Conservation (phyloP, 495 filamentous ascomycete genomes). For the Penicillium lagena region DNA sequence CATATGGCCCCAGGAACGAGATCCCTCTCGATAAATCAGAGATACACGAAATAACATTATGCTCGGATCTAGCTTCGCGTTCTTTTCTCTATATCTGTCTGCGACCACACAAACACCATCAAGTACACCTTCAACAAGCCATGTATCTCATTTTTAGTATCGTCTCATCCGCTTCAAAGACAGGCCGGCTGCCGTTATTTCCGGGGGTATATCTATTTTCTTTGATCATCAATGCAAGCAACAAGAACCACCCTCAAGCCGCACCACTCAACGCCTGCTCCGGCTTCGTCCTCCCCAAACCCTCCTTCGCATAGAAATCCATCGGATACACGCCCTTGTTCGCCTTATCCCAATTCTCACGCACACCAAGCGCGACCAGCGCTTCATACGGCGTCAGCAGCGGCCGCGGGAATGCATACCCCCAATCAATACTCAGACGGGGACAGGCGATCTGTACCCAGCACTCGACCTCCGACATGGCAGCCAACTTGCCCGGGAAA, state of each 20-base stretch:
- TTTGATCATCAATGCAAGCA: neutral
- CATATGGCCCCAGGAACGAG: too few species aligned
- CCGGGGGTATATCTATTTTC: neutral
- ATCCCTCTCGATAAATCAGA: too few species aligned
- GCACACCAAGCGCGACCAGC: conserved; percentile 72
- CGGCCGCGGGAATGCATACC: conserved; percentile 87
- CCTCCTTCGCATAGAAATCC: conserved; percentile 95
- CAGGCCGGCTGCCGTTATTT: neutral
- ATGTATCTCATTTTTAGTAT: too few species aligned
- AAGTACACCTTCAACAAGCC: too few species aligned
- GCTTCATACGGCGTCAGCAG: conserved; percentile 93
- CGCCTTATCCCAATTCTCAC: conserved; percentile 64
- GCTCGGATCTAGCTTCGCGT: too few species aligned
- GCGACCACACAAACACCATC: too few species aligned
- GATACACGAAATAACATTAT: too few species aligned
- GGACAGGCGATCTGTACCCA: conserved; percentile 99
- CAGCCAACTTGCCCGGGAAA: conserved; percentile 86
- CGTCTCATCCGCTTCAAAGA: neutral
- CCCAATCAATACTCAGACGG: conserved; percentile 94
- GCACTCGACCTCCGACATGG: conserved; percentile 89
- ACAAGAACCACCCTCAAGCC: conserved; percentile 8
- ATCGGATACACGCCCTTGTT: conserved; percentile 83
- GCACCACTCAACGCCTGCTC: conserved; percentile 19
- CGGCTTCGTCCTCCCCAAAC: conserved; percentile 71
- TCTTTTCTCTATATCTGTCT: too few species aligned